Conservation (phyloP, 2,329 filamentous ascomycete species). For the Beauveria pseudobassiana region DNA sequence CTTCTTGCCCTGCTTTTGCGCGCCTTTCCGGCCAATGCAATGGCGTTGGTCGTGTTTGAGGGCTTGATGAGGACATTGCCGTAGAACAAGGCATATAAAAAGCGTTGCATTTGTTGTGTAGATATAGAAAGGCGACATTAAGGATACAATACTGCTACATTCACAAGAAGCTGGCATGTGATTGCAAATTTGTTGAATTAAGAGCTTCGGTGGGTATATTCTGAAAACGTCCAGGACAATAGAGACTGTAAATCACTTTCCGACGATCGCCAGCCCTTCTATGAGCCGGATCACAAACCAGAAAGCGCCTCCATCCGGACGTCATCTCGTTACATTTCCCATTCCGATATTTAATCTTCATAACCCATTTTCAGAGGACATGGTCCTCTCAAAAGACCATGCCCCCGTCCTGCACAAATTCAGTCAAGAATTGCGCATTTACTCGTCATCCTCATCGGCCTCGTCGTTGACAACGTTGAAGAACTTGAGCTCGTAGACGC, state of each 20-base stretch:
- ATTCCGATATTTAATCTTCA: neutral
- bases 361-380: neutral
- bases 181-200: slow-evolving; percentile 1
- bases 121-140: neutral
- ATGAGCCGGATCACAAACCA: neutral
- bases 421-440: slow-evolving; percentile 33
- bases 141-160: neutral
- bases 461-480: slow-evolving; percentile 99
- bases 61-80: slow-evolving; percentile 69
- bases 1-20: slow-evolving; percentile 89
- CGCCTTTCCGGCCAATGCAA: slow-evolving; percentile 92
- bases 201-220: slow-evolving; percentile 9
- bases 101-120: neutral
- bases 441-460: slow-evolving; percentile 97
- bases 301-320: slow-evolving; percentile 1
- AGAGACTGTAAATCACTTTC: neutral
- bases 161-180: neutral
- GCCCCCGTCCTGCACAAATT: neutral
- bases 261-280: neutral
- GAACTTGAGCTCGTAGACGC: slow-evolving; percentile 99
- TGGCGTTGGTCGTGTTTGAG: slow-evolving; percentile 90
- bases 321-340: neutral
- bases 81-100: slow-evolving; percentile 17
- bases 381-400: neutral
- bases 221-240: neutral